Conservation (phyloP, 441 rosid species). For the Populus hybrid region DNA sequence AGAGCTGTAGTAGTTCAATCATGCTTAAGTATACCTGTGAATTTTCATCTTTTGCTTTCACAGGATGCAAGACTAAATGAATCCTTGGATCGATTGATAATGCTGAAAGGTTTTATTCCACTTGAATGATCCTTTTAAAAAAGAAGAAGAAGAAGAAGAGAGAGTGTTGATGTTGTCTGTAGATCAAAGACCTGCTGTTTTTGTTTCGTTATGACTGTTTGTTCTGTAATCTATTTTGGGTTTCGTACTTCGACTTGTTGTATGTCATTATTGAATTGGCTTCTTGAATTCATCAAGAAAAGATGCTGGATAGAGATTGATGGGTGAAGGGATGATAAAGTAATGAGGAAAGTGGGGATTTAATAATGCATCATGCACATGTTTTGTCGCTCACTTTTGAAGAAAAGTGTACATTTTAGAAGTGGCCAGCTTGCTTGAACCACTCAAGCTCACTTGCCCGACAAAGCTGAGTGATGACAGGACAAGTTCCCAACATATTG, state of each 20-base stretch:
- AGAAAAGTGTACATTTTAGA: background rate
- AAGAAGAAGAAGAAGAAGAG: too few relatives aligned
- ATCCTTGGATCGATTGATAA: background rate
- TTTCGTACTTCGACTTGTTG: background rate
- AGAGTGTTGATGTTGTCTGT: background rate
- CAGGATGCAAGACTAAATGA: background rate
- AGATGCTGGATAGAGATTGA: background rate
- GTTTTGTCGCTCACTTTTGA: background rate
- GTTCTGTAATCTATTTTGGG: background rate
- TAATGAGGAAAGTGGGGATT: background rate
- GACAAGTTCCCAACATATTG: background rate
- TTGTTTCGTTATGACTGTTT: background rate
- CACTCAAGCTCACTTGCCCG: background rate
- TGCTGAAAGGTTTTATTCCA: background rate
- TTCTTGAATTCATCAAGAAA: background rate
- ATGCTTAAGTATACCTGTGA: background rate
- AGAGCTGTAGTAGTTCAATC: too few relatives aligned
- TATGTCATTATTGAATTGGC: background rate
- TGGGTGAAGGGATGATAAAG: background rate
- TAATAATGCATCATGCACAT: background rate
- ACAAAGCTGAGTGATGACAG: background rate
- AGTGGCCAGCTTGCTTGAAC: background rate
- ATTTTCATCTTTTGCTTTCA: background rate
- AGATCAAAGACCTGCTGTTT: background rate
- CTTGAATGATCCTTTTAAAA: background rate